These are phyloP conservation scores for Sphaerulina musiva DNA, from an alignment of 2,329 filamentous ascomycete species.

Conservation along the genomic window DNA sequence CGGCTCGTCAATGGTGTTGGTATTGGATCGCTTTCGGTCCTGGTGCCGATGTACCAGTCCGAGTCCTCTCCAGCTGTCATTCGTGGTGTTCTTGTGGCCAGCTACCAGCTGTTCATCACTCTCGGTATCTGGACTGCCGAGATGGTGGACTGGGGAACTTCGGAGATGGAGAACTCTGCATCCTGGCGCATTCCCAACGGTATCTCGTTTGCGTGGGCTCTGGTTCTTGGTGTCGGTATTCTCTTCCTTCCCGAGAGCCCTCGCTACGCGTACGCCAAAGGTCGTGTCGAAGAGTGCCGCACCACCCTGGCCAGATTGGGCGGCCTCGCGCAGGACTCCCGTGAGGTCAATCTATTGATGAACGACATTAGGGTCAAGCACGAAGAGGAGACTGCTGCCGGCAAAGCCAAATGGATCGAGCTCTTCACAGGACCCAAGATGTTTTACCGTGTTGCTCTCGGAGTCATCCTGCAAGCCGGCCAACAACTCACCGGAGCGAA, in stretches of 20 bases:
- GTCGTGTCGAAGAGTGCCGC: slow-evolving; percentile 30
- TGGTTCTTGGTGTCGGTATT: slow-evolving; percentile 32
- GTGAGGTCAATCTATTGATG: slow-evolving; percentile 27
- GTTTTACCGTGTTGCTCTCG: slow-evolving; percentile 31
- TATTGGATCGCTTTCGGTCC: slow-evolving; percentile 45
- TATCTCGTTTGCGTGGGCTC: slow-evolving; percentile 30
- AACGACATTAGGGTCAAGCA: slow-evolving; percentile 31
- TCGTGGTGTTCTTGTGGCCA: slow-evolving; percentile 55
- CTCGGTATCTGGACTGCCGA: slow-evolving; percentile 37
- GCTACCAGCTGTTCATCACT: slow-evolving; percentile 43
- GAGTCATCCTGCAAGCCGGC: slow-evolving; percentile 29
- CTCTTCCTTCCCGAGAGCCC: slow-evolving; percentile 32
- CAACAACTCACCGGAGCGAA: slow-evolving; percentile 41
- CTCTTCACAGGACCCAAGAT: slow-evolving; percentile 29
- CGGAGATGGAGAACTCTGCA: slow-evolving; percentile 18
- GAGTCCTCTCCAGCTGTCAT: slow-evolving; percentile 58
- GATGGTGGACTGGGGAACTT: slow-evolving; percentile 31
- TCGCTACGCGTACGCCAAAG: slow-evolving; percentile 29
- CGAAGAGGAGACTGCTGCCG: slow-evolving; percentile 24
- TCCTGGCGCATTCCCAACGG: slow-evolving; percentile 32
- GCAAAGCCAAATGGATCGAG: slow-evolving; percentile 19
- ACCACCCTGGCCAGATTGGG: slow-evolving; percentile 27
- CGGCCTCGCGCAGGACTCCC: slow-evolving; percentile 25
- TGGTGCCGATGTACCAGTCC: slow-evolving; percentile 62
- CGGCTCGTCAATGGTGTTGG: slow-evolving; percentile 40